These are phyloP conservation scores for Calonectria honghensis DNA, from an alignment of 2,329 filamentous ascomycete species.

Conservation along the genomic window DNA sequence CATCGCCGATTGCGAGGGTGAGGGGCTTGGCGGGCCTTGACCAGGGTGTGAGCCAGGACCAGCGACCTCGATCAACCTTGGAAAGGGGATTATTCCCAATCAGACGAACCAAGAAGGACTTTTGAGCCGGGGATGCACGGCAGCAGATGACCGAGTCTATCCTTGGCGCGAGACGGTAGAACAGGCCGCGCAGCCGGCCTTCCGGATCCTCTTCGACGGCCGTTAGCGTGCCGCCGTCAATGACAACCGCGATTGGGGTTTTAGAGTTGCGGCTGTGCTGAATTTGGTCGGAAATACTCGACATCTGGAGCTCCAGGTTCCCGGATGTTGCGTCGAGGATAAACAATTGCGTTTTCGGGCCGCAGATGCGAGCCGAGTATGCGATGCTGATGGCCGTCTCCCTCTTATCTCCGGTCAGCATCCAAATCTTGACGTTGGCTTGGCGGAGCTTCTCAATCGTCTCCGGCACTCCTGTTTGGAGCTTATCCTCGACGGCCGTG, in stretches of 20 bases:
- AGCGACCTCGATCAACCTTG: constrained; percentile 60
- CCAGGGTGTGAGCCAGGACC: constrained; percentile 1
- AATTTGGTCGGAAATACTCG: constrained; percentile 71
- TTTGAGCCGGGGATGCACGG: constrained; percentile 91
- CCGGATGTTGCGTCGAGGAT: constrained; percentile 82
- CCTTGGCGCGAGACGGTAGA: constrained; percentile 86
- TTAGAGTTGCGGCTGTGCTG: constrained; percentile 72
- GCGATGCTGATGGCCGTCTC: constrained; percentile 93
- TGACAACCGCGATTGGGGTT: constrained; percentile 79
- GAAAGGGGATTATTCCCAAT: constrained; percentile 79
- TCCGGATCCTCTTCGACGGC: constrained; percentile 77
- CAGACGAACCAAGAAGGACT: constrained; percentile 87
- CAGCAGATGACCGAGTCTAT: constrained; percentile 96
- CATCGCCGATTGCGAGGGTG: constrained; percentile 93
- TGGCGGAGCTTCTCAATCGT: constrained; percentile 89
- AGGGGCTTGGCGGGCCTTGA: constrained; percentile 63
- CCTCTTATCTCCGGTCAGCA: constrained; percentile 91
- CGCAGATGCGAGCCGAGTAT: constrained; percentile 81
- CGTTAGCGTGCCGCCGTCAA: constrained; percentile 88
- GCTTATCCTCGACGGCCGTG: constrained; percentile 92
- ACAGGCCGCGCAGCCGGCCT: constrained; percentile 70
- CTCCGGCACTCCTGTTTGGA: constrained; percentile 90
- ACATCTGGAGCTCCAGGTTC: constrained; percentile 79
- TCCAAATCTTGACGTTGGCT: constrained; percentile 93
- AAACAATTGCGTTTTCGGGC: constrained; percentile 84